Evolutionary conservation across 257 asterid species (phyloP).

Genomic region (Leptodermis oblonga): DNA sequence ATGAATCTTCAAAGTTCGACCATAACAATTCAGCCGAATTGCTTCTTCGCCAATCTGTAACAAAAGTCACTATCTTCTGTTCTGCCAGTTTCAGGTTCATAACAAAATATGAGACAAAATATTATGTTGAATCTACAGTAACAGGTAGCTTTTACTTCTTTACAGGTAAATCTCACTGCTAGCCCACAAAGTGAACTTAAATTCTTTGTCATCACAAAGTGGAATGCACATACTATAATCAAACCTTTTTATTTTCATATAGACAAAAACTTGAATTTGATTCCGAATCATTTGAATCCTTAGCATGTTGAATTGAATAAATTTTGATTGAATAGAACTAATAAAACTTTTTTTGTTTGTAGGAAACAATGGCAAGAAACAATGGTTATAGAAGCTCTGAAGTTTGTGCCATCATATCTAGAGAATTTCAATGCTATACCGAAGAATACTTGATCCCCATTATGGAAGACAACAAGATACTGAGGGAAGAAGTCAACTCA

Average conservation of each 20-base stretch:
- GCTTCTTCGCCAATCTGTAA: constrained; percentile 58
- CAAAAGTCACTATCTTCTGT: constrained; percentile 55
- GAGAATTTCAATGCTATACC: no score
- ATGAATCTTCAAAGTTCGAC: constrained; percentile 52
- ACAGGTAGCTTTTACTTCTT: constrained; percentile 63
- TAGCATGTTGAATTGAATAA: no score
- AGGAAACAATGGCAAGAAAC: no score
- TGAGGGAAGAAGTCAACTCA: no score
- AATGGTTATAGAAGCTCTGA: no score
- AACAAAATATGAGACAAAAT: constrained; percentile 71
- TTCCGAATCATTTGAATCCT: no score
- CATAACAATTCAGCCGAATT: constrained; percentile 49
- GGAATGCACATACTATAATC: constrained; percentile 54
- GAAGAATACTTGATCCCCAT: no score
- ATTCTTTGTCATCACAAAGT: constrained; percentile 58
- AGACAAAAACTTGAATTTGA: constrained; percentile 52
- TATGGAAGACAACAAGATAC: no score
- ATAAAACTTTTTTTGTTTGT: no score
- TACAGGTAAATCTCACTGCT: constrained; percentile 76
- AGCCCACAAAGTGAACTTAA: constrained; percentile 65
- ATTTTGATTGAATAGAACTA: no score
- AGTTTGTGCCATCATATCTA: no score
- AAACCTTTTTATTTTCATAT: constrained; percentile 56
- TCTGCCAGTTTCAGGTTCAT: constrained; percentile 51
- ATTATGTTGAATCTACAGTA: constrained; percentile 63